Evolutionary conservation across 495 filamentous ascomycete species (phyloP).

Genomic region (Aspergillus kassunensis): DNA sequence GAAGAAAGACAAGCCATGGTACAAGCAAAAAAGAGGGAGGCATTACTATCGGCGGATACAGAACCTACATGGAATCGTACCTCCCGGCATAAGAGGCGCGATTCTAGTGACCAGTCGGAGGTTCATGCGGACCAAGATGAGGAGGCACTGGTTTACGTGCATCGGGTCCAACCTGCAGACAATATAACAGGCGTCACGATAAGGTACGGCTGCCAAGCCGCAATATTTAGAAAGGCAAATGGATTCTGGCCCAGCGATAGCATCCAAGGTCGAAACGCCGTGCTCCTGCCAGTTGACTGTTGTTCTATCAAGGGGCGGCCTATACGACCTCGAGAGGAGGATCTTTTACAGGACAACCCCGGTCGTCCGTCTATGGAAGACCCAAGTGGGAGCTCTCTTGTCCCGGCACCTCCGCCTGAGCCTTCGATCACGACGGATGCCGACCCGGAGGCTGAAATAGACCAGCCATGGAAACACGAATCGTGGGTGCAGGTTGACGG

Average conservation of each 20-base stretch:
- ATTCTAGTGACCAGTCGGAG: conserved; percentile 48
- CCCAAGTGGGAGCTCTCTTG: conserved; percentile 40
- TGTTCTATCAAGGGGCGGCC: conserved; percentile 77
- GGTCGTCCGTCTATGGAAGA: conserved; percentile 29
- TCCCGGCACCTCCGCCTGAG: conserved; percentile 26
- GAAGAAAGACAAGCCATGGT: conserved; percentile 55
- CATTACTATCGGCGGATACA: conserved; percentile 52
- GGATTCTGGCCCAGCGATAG: conserved; percentile 90
- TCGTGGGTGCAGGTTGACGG: conserved; percentile 80
- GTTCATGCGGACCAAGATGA: conserved; percentile 56
- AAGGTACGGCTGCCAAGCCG: conserved; percentile 76
- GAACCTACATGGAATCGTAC: conserved; percentile 41
- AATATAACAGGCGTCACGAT: conserved; percentile 88
- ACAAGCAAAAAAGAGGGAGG: conserved; percentile 60
- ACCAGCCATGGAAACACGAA: conserved; percentile 74
- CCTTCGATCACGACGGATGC: conserved; percentile 15
- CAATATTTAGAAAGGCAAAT: conserved; percentile 80
- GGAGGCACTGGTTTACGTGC: conserved; percentile 80
- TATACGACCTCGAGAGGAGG: conserved; percentile 23
- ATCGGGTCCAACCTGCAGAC: conserved; percentile 76
- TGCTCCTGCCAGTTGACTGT: conserved; percentile 85
- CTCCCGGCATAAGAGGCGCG: conserved; percentile 55
- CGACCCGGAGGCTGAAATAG: conserved; percentile 36
- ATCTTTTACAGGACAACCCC: conserved; percentile 32
- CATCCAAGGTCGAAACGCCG: conserved; percentile 73